Evolutionary conservation across 371 early-diverging fungal genomes (phyloP).

Genomic region (Apophysomyces variabilis): DNA sequence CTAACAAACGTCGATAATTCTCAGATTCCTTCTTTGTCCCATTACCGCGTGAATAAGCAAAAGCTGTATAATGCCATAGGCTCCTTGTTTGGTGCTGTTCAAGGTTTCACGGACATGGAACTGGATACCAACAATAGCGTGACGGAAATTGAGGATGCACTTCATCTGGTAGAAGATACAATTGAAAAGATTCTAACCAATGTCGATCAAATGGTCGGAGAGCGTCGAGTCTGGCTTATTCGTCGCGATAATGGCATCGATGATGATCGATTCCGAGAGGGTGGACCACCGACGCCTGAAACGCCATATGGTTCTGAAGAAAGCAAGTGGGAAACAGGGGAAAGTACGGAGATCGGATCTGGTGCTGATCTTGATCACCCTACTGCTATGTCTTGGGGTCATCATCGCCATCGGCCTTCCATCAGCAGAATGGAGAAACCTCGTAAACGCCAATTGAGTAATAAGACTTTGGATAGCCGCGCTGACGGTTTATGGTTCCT

Average conservation of each 20-base stretch:
- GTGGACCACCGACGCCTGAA: conserved; percentile 9
- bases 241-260: conserved; percentile 29
- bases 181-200: conserved; percentile 41
- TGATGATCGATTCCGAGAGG: conserved; percentile 11
- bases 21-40: conserved; percentile 26
- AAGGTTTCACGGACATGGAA: conserved; percentile 59
- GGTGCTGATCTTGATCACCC: conserved; percentile 6
- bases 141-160: conserved; percentile 45
- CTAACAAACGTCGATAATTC: conserved; percentile 28
- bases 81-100: conserved; percentile 66
- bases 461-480: not conserved
- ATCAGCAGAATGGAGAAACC: conserved; percentile 11
- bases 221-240: conserved; percentile 42
- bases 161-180: conserved; percentile 45
- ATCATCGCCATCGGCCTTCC: conserved; percentile 24
- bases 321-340: conserved; percentile 92
- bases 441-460: conserved; percentile 12
- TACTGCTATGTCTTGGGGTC: conserved; percentile 19
- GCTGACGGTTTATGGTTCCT: conserved; percentile 40
- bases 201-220: conserved; percentile 43
- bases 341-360: conserved; percentile 53
- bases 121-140: conserved; percentile 33
- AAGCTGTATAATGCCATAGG: conserved; percentile 68
- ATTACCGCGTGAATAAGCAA: conserved; percentile 62
- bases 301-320: conserved; percentile 70